Base-by-base conservation (phyloP, 2,329 filamentous ascomycete genomes). In the Teratosphaeriaceae sp. region DNA sequence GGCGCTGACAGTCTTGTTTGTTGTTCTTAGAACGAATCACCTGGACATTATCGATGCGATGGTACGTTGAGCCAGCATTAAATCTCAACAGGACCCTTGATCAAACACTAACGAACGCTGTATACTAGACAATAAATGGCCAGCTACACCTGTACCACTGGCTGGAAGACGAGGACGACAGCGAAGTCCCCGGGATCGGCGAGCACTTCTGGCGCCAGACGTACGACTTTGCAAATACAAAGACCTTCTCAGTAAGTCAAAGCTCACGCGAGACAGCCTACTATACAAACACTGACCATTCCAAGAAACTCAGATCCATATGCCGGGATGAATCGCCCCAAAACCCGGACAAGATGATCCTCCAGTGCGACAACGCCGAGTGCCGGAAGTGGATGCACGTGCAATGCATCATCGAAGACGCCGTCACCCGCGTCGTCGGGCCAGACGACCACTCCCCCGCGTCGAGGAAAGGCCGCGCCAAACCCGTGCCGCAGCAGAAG, bases 41-140 rank as follows among this genome's bases (percentile, higher is more conserved):
- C 85, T 87, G 81, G 81, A 85, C 44, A 76, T 88, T 30, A 84
- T 88, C 60, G 84, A 86, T 49, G 83, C 84, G 3, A 74, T 80
- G 57, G 31, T 34, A 19, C 6, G 31, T 19, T 18, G 18, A 4
- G 6, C 5, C n/a, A 18, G 12, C 20, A 18, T 3, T 34, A n/a
- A 18, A 19, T 20, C 12, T 19, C 5, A 4, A 30, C 5, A 18
- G 4, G 31, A 5, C 31, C 31, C n/a, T n/a, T n/a, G n/a, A n/a
- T n/a, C n/a, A n/a, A n/a, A n/a, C n/a, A n/a, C n/a, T n/a, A n/a
- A n/a, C n/a, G 15, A 15, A 31, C 9, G 20, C 31, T 34, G 31
- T 18, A 18, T 15, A 20, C 5, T 7, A 34, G 31, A 80, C 80
- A 41, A 80, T 87, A 13, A 79, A 82, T 15, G 75, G 75, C 20